Base-by-base conservation (phyloP, 2,329 filamentous ascomycete genomes). In the Diaporthe nobilis region DNA sequence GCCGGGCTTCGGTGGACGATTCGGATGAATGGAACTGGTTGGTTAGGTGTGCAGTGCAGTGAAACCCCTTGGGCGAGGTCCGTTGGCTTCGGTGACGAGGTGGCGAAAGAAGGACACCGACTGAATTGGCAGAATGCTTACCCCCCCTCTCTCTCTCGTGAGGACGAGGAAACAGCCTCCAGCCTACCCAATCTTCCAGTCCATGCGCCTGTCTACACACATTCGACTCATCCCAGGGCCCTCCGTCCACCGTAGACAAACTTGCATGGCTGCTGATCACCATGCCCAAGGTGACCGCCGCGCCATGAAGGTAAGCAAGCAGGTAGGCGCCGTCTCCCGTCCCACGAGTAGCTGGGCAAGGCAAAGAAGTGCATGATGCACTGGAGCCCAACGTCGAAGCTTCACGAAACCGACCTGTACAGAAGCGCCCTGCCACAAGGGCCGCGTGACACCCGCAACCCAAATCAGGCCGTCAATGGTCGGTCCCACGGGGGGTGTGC, bases 21-120 rank as follows among this genome's bases (percentile, higher is more conserved):
- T 55, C 49, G 65, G 65, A 70, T 55, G 49, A 55, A 55, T 55
- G 31, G 13, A 39, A 3, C 28, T 49, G 42, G 44, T 6, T 67
- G 61, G 60, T 7, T 31, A 25, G 39, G 15, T 15, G 42, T 3
- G 63, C 47, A 15, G 31, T 55, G 47, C 47, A 12, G 22, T 68
- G 63, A 68, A 68, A 68, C 63, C 63, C 15, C 9, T 53, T 10
- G 63, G 63, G 63, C 47, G 22, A 67, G n/a, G n/a, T 34, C 31
- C 17, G 44, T 20, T 12, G 31, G 8, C 3, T 6, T 53, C 34
- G 42, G 25, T 65, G 61, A 49, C 44, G 34, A 20, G 22, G 63
- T 68, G 63, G 63, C 63, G 22, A 39, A 42, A 65, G 60, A 6
- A 10, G 10, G 31, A 39, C 10, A 6, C 34, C 9, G 57, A 15